These are phyloP conservation scores for Candida quercuum DNA, from an alignment of 805 yeast genomes.

Conservation along the genomic window DNA sequence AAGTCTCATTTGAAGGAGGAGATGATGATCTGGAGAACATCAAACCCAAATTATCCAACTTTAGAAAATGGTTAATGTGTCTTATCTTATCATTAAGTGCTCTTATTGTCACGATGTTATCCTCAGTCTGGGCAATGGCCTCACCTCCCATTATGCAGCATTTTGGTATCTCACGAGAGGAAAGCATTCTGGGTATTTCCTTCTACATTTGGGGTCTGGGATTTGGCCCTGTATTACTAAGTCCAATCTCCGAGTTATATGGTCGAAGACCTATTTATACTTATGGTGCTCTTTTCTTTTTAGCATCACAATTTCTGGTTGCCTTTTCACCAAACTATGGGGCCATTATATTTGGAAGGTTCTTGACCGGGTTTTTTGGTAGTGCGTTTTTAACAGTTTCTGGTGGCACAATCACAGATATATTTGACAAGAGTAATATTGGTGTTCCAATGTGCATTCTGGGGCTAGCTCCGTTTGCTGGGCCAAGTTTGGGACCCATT, in stretches of 20 bases:
- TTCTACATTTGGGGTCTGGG: constrained; percentile 71
- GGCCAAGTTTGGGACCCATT: constrained; percentile 68
- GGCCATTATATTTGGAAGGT: constrained; percentile 59
- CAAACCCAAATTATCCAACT: constrained; percentile 30
- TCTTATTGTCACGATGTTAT: constrained; percentile 59
- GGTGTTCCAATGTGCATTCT: constrained; percentile 67
- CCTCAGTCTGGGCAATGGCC: constrained; percentile 65
- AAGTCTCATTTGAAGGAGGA: constrained; percentile 24
- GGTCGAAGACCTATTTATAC: constrained; percentile 59
- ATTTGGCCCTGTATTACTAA: constrained; percentile 56
- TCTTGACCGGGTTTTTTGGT: constrained; percentile 67
- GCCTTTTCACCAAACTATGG: constrained; percentile 58
- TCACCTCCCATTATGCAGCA: constrained; percentile 41
- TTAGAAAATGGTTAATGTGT: constrained; percentile 55
- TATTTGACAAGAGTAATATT: constrained; percentile 54
- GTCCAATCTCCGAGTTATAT: constrained; percentile 63
- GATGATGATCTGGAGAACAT: constrained; percentile 27
- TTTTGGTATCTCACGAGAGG: constrained; percentile 51
- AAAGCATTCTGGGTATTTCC: constrained; percentile 51
- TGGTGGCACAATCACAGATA: constrained; percentile 72
- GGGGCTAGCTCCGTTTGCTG: constrained; percentile 58
- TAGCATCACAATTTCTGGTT: constrained; percentile 47
- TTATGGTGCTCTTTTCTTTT: constrained; percentile 54
- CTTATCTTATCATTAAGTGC: constrained; percentile 48
- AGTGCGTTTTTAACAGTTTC: constrained; percentile 72